Conservation (phyloP, 441 rosid genomes). For the Aquilaria agallochum region DNA sequence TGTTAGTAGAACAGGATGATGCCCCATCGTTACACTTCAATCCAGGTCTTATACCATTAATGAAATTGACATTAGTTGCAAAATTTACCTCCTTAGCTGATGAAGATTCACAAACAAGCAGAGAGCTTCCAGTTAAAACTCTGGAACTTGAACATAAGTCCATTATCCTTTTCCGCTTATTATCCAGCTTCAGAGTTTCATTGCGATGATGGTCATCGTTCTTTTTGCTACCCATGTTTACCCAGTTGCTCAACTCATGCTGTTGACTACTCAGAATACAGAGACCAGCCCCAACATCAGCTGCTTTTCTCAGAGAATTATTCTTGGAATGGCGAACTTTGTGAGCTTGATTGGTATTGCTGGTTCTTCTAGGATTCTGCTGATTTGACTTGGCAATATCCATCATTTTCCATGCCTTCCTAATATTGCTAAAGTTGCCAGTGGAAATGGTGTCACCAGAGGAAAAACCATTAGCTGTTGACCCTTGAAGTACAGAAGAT, state of each 20-base stretch:
- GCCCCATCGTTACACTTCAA: conserved; percentile 1
- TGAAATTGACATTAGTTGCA: conserved; percentile 1
- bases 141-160: conserved; percentile 5
- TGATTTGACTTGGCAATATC: conserved; percentile 34
- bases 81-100: conserved; percentile 10
- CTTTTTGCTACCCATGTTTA: conserved; percentile 10
- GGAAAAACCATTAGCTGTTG: conserved; percentile 10
- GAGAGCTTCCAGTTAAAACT: conserved; percentile 8
- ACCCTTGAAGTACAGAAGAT: conserved; percentile 16
- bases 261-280: conserved; percentile 6
- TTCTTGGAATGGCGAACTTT: conserved; percentile 12
- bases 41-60: not conserved
- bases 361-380: conserved; percentile 7
- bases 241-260: conserved; percentile 8
- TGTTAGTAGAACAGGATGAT: not conserved
- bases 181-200: conserved; percentile 10
- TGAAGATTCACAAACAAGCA: conserved; percentile 1
- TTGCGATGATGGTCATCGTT: not conserved
- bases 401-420: conserved; percentile 65
- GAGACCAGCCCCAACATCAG: conserved; percentile 8
- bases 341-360: conserved; percentile 7
- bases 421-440: conserved; percentile 20
- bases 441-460: conserved; percentile 3
- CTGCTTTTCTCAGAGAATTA: conserved; percentile 17
- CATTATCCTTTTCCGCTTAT: conserved; percentile 11